Base-by-base conservation (phyloP, 163 green algal genomes). In the Smithsoniella earleae region DNA sequence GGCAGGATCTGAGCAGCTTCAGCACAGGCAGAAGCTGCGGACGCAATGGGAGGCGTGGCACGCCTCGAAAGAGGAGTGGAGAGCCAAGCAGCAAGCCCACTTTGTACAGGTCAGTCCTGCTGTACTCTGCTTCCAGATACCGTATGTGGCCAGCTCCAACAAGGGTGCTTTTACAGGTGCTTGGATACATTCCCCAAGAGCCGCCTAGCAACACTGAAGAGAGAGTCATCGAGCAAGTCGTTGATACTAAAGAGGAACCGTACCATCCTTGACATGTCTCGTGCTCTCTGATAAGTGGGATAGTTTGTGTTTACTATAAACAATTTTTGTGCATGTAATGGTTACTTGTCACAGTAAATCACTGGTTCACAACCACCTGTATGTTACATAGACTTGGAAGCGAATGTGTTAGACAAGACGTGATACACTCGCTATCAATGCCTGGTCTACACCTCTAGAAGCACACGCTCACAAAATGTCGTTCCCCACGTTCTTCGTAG, bases 231-330 rank as follows among this genome's bases (percentile, higher is more conserved):
- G 88, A 93, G 78, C 87, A 93, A 78, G 66, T 94, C 45, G 46
- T 94, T 45, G 88, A 93, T 49, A 66, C 85, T 2, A 85, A 87
- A 75, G 89, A 95, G 79, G 88, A 95, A 77, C 80, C 82, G 2
- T 91, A 86, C 79, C 10, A 10, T 49, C 40, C 40, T 49, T n/a
- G n/a, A n/a, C n/a, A n/a, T n/a, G n/a, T n/a, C n/a, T n/a, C n/a
- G n/a, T n/a, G n/a, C n/a, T n/a, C n/a, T n/a, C n/a, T n/a, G n/a
- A n/a, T n/a, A n/a, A n/a, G n/a, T n/a, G n/a, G n/a, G n/a, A n/a
- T n/a, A n/a, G n/a, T n/a, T n/a, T n/a, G n/a, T n/a, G n/a, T n/a
- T n/a, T n/a, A n/a, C n/a, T n/a, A n/a, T n/a, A n/a, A n/a, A n/a
- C n/a, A n/a, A n/a, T n/a, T n/a, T n/a, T n/a, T n/a, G n/a, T n/a